Evolutionary conservation across 176 grass and related monocot species (phyloP).

Genomic region (Paspalum notatum): DNA sequence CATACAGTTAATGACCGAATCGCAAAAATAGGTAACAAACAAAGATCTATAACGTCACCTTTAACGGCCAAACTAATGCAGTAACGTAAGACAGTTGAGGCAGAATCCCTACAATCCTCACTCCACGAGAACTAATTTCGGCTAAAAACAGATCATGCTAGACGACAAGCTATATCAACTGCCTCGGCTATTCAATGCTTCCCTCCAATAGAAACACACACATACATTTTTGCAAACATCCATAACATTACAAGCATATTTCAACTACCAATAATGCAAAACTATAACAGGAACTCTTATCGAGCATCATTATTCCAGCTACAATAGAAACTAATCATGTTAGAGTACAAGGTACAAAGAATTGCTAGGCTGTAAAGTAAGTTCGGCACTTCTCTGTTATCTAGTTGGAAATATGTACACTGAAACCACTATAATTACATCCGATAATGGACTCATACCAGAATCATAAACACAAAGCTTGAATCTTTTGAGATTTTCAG

Average conservation of each 20-base stretch:
- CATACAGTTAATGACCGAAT: constrained; percentile 10
- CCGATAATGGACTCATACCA: background rate
- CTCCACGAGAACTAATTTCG: background rate
- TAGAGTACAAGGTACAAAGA: background rate
- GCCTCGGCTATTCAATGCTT: background rate
- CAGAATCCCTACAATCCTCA: background rate
- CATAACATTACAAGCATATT: background rate
- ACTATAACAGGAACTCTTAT: background rate
- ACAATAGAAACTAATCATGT: constrained; percentile 7
- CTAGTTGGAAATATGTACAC: background rate
- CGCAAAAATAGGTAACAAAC: background rate
- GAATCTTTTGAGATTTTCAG: background rate
- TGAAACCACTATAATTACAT: constrained; percentile 21
- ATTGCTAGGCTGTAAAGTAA: background rate
- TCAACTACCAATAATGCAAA: background rate
- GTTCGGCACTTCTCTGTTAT: background rate
- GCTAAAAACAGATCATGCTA: constrained; percentile 18
- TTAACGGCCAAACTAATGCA: background rate
- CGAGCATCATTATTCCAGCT: background rate
- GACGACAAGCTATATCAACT: background rate
- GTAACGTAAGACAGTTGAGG: background rate
- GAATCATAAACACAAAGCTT: background rate
- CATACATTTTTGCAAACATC: background rate
- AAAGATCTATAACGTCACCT: background rate
- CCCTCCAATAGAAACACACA: constrained; percentile 7